These are phyloP conservation scores for Coemansia sp. DNA, from an alignment of 192 early-diverging fungal genomes.

Conservation along the genomic window DNA sequence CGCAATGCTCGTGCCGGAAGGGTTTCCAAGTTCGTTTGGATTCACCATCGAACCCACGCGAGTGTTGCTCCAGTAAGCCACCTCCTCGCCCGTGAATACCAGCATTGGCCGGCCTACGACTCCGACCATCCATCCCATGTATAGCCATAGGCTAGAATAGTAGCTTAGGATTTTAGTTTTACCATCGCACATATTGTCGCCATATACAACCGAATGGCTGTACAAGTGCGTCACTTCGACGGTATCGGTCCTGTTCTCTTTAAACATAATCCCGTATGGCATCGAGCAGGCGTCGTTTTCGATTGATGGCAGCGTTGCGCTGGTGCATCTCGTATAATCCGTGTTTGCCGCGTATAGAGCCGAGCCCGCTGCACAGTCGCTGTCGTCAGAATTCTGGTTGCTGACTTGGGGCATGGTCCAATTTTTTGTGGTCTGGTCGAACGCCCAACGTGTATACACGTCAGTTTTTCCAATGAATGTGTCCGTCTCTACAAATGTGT, in stretches of 20 bases:
- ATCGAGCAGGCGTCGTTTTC: conserved; percentile 16
- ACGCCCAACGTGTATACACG: not conserved
- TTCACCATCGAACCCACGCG: not conserved
- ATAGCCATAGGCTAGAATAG: conserved; percentile 18
- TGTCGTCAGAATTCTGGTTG: not conserved
- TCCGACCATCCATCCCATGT: not conserved
- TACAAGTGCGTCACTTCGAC: conserved; percentile 1
- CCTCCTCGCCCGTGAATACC: not conserved
- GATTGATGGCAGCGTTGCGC: conserved; percentile 18
- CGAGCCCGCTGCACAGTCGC: not conserved
- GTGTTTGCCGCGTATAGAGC: conserved; percentile 29
- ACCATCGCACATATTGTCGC: conserved; percentile 5
- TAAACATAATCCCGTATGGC: conserved; percentile 20
- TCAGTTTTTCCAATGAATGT: not conserved
- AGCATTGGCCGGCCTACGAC: not conserved
- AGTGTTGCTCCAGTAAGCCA: not conserved
- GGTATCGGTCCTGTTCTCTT: not conserved
- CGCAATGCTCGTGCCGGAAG: not conserved
- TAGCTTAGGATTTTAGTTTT: conserved; percentile 9
- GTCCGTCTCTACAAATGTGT: not conserved
- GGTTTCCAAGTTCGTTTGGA: not conserved
- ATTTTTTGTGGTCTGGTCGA: not conserved
- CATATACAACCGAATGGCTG: conserved; percentile 20
- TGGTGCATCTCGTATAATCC: conserved; percentile 31
- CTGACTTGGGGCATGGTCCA: not conserved